These are phyloP conservation scores for Wickerhamiella australiensis DNA, from an alignment of 805 yeast species.

Conservation along the genomic window DNA sequence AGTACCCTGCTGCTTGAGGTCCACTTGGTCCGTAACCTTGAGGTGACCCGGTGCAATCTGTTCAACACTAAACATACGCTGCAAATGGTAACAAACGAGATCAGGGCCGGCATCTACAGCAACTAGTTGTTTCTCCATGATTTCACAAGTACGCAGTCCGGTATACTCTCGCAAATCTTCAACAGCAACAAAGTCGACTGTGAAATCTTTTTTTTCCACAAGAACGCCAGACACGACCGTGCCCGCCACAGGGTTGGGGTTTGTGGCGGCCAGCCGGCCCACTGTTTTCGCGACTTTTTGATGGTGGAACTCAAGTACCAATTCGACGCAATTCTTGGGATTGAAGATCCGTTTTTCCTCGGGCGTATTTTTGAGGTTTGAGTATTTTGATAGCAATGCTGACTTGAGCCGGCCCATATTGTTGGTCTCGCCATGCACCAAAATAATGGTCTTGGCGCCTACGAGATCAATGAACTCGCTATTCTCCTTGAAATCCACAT, in stretches of 20 bases:
- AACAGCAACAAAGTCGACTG: conserved; percentile 66
- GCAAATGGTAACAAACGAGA: conserved; percentile 74
- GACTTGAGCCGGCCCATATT: conserved; percentile 98
- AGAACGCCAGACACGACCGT: conserved; percentile 63
- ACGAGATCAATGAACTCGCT: conserved; percentile 81
- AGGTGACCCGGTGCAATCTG: conserved; percentile 36
- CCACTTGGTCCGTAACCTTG: conserved; percentile 47
- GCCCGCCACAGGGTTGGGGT: conserved; percentile 32
- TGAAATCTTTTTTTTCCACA: conserved; percentile 75
- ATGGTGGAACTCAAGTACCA: conserved; percentile 68
- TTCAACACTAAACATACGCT: conserved; percentile 81
- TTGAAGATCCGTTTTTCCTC: conserved; percentile 83
- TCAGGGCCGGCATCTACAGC: conserved; percentile 71
- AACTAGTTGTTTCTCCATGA: conserved; percentile 69
- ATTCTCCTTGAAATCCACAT: conserved; percentile 91
- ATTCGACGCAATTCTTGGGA: conserved; percentile 79
- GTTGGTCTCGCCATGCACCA: conserved; percentile 94
- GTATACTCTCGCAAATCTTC: conserved; percentile 84
- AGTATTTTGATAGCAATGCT: conserved; percentile 77
- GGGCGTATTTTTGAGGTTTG: conserved; percentile 69
- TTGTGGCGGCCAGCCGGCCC: conserved; percentile 43
- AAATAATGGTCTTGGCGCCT: conserved; percentile 69
- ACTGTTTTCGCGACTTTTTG: conserved; percentile 70
- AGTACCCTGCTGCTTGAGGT: conserved; percentile 36
- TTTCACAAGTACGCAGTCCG: conserved; percentile 70